Conservation (phyloP, 2,329 filamentous ascomycete genomes). For the Ploettnerulaceae sp. region DNA sequence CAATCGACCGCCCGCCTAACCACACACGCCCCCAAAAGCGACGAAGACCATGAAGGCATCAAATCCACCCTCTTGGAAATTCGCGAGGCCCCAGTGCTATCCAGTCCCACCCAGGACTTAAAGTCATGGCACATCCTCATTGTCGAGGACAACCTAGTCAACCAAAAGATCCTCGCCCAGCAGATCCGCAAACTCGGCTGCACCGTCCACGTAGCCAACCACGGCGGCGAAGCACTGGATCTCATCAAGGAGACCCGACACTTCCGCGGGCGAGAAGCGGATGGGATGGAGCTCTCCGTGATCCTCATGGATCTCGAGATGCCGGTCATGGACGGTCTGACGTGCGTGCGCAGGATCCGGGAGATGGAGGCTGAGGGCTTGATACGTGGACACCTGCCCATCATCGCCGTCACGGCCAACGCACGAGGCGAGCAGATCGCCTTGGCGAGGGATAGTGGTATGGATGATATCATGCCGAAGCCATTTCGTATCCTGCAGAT, state of each 20-base stretch:
- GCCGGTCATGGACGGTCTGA: conserved; percentile 77
- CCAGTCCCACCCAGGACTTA: not conserved
- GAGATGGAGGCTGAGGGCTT: conserved; percentile 55
- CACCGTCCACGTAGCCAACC: conserved; percentile 57
- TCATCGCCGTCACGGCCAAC: conserved; percentile 74
- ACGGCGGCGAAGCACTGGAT: conserved; percentile 56
- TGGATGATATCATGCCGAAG: conserved; percentile 75
- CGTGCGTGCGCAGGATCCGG: conserved; percentile 64
- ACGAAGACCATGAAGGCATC: conserved; percentile 3
- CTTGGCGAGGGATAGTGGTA: conserved; percentile 62
- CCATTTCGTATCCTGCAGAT: conserved; percentile 67
- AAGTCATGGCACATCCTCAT: conserved; percentile 39
- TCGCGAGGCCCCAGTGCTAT: not conserved
- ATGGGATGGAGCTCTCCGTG: conserved; percentile 56
- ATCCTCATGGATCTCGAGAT: conserved; percentile 79
- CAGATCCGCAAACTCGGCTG: conserved; percentile 54
- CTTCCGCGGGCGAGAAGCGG: conserved; percentile 6
- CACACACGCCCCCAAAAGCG: conserved; percentile 7
- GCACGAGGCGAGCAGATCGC: conserved; percentile 67
- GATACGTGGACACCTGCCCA: conserved; percentile 61
- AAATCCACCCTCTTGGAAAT: conserved; percentile 1
- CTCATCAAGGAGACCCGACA: conserved; percentile 44
- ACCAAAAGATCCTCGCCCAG: conserved; percentile 49
- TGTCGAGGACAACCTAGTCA: conserved; percentile 57
- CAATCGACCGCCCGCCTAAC: conserved; percentile 17